Evolutionary conservation across 177 flowering plant species (phyloP), one percentile per base, ranked within the genome.

Genomic region (Tripterygium wilfordii): DNA sequence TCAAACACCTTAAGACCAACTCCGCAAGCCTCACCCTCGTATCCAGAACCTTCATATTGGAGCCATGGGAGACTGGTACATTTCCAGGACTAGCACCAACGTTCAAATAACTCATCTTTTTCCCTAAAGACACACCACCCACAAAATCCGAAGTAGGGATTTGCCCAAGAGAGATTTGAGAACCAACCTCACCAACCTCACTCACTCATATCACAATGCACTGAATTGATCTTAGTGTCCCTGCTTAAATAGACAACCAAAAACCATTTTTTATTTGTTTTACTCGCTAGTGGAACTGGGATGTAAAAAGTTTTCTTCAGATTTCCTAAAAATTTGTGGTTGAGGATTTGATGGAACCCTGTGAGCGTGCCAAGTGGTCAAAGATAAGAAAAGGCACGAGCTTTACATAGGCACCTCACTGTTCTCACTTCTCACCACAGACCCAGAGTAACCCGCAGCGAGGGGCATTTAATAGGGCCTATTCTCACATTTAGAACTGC

Each of bases 71-170:
- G 16, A 81, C 96, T 30, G 89, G 72, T 5, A 85, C 87, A 72
- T 64, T 80, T 25, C 83, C 96, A 32, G 95, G 96, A 60, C 91
- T 85, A 10, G 72, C 79, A 12, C 84, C 97, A 45, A 82, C 73
- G 24, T 83, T 82, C 45, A 70, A 51, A 38, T 67, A 76, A 49
- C 69, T 81, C 82, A 76, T 81, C 36, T 48, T 64, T 47, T 17
- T 27, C n/a, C 37, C 20, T 39, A 19, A 48, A n/a, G n/a, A n/a
- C n/a, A n/a, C n/a, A n/a, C n/a, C n/a, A 60, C 25, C n/a, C 22
- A 32, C 23, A 46, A 43, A 50, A 9, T 14, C 25, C 17, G 20
- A 18, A 3, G 10, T 36, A 5, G 35, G 13, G 18, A 13, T 37
- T 13, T 15, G 18, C 22, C 43, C 35, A 32, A 48, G 42, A 13